Evolutionary conservation across 108 stramenopile species (phyloP), one percentile per base, ranked within the genome.

Genomic region (Nitzschia sp.): DNA sequence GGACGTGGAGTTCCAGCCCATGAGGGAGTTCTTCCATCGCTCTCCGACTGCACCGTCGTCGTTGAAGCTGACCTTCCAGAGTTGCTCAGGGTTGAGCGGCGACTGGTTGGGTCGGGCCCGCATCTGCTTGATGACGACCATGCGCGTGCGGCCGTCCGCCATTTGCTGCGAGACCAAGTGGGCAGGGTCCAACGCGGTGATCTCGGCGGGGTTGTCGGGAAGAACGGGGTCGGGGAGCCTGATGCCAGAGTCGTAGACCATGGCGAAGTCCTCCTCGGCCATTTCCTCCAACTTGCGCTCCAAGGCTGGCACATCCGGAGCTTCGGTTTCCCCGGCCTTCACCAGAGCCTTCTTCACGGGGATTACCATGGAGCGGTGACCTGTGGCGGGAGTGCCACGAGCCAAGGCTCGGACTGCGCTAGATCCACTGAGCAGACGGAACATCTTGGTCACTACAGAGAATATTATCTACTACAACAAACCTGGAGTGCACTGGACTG

Each of bases 1-100:
- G 38, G 87, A 87, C 17, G 86, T 85, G 53, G 83, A 83, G 39
- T 86, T 91, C 95, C 96, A 99, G 25, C 95, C 95, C 98, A 97
- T 98, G 65, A 99, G 88, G 20, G 95, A 89, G 75, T 99, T 99
- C 41, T 73, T 79, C 88, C 90, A 94, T 48, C 79, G 87, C 52
- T 90, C 83, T 8, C 76, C 80, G 11, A 74, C 76, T 15, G 81
- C 84, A 11, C 87, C 89, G 64, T 80, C 75, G 57, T 92, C 88
- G 56, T 84, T 75, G 69, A 92, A 92, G 53, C 76, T 82, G 41
- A 95, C 89, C 53, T 86, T 71, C 94, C 94, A 95, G 54, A 65
- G 46, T 44, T 78, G 65, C 59, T 89, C 88, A 15, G 71, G 70
- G 26, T 73, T 70, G 20, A 80, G 59, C 10, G 91, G 84, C 19